Conservation (phyloP, 2,329 filamentous ascomycete species). For the Fusarium xylarioides region DNA sequence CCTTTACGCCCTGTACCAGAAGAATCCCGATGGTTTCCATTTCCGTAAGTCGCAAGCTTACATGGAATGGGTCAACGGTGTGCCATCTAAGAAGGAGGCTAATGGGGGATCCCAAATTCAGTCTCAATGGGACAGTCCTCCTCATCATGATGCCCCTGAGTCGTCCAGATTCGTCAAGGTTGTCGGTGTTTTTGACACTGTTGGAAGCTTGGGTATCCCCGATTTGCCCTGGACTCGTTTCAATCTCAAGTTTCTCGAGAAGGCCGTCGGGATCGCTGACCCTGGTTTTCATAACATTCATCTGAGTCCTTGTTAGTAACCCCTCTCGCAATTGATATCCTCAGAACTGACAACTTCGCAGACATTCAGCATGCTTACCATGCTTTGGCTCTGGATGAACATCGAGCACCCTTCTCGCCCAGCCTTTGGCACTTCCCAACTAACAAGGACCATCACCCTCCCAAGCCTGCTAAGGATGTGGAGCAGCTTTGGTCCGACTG, state of each 20-base stretch:
- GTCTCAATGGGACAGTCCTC: slow-evolving; percentile 29
- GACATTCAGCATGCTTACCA: slow-evolving; percentile 64
- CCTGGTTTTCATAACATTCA: slow-evolving; percentile 40
- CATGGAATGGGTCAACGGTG: slow-evolving; percentile 37
- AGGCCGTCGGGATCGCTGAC: slow-evolving; percentile 24
- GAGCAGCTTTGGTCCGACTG: slow-evolving; percentile 26
- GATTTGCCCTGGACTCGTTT: slow-evolving; percentile 37
- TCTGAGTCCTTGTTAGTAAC: slow-evolving; percentile 38
- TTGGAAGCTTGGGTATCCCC: slow-evolving; percentile 39
- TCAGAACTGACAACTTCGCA: slow-evolving; percentile 15
- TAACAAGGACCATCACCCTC: slow-evolving; percentile 1
- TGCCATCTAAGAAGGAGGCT: slow-evolving; percentile 25
- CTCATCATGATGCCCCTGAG: slow-evolving; percentile 37
- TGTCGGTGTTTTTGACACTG: slow-evolving; percentile 41
- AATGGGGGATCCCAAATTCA: slow-evolving; percentile 4
- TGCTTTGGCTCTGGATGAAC: slow-evolving; percentile 63
- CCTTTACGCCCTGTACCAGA: slow-evolving; percentile 39
- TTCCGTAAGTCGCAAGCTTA: slow-evolving; percentile 38
- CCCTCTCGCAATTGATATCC: neutral
- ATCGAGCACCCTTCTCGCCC: slow-evolving; percentile 47
- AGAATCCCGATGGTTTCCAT: slow-evolving; percentile 28
- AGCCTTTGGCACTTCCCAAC: slow-evolving; percentile 44
- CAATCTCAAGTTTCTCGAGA: slow-evolving; percentile 36
- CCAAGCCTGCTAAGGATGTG: slow-evolving; percentile 6
- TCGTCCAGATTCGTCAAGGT: slow-evolving; percentile 32